These are phyloP conservation scores for Beauveria pseudobassiana DNA, from an alignment of 2,329 filamentous ascomycete species.

Conservation along the genomic window DNA sequence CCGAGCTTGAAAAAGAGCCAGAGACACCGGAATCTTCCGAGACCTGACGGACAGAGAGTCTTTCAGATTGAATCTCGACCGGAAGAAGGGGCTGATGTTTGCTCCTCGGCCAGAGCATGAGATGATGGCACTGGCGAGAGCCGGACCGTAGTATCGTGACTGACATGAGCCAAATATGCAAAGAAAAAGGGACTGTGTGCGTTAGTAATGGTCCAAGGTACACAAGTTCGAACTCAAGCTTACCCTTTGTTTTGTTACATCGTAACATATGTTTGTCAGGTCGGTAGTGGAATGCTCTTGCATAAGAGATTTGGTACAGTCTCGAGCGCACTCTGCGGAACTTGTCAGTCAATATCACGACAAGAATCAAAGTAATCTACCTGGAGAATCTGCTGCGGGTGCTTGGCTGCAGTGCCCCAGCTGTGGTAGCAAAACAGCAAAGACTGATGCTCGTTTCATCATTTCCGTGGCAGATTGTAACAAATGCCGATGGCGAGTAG, in stretches of 20 bases:
- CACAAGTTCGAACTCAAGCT: neutral
- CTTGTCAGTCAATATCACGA: neutral
- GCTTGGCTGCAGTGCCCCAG: slow-evolving; percentile 8
- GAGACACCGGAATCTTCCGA: slow-evolving; percentile 5
- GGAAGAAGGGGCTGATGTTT: slow-evolving; percentile 23
- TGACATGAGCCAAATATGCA: slow-evolving; percentile 24
- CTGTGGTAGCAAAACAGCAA: slow-evolving; percentile 7
- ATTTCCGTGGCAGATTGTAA: slow-evolving; percentile 5
- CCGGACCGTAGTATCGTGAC: slow-evolving; percentile 22
- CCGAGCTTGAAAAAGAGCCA: slow-evolving; percentile 1
- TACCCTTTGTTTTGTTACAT: slow-evolving; percentile 20
- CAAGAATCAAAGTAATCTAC: neutral
- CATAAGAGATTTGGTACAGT: slow-evolving; percentile 16
- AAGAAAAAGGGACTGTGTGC: slow-evolving; percentile 22
- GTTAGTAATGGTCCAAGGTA: neutral
- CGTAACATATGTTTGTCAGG: slow-evolving; percentile 15
- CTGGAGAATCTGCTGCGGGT: slow-evolving; percentile 1
- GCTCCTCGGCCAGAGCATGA: slow-evolving; percentile 21
- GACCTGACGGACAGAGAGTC: slow-evolving; percentile 11
- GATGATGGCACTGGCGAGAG: slow-evolving; percentile 21
- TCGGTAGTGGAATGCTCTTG: slow-evolving; percentile 13
- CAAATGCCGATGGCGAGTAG: slow-evolving; percentile 9
- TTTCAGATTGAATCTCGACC: slow-evolving; percentile 19
- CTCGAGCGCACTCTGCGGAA: slow-evolving; percentile 14
- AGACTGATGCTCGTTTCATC: slow-evolving; percentile 7